Percentiles rank a stretch among this genome's conserved stretches.
Conservation (phyloP, 352 stramenopile genomes). For the Phytophthora rubi region DNA sequence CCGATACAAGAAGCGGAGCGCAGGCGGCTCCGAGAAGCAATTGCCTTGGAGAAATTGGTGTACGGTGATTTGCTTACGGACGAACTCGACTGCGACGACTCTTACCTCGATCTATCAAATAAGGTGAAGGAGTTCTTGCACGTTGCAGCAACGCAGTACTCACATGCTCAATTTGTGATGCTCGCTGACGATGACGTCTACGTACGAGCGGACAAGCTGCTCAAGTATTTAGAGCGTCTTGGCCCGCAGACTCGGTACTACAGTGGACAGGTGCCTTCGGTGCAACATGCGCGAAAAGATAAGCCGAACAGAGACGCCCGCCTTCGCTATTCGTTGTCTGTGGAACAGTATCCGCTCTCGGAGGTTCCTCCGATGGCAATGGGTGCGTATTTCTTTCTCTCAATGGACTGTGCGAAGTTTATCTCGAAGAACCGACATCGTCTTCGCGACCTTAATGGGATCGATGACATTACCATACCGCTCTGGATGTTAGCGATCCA, state of each 20-base stretch:
- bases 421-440: conserved; percentile 40
- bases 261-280: conserved; percentile 6
- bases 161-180: conserved; percentile 41
- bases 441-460: conserved; percentile 32
- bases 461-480: conserved; percentile 64
- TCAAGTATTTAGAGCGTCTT: neutral
- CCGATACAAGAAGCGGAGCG: neutral
- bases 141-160: conserved; percentile 25
- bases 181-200: conserved; percentile 59
- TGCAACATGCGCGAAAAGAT: conserved; percentile 13
- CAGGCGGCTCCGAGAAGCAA: conserved; percentile 7
- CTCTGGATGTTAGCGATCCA: conserved; percentile 62
- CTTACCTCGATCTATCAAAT: conserved; percentile 48
- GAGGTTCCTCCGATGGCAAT: conserved; percentile 45
- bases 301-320: conserved; percentile 24
- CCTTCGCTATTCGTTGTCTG: conserved; percentile 34
- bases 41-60: conserved; percentile 39
- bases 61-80: conserved; percentile 50
- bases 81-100: conserved; percentile 51
- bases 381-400: conserved; percentile 50
- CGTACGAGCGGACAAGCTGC: conserved; percentile 32
- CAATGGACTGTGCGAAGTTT: conserved; percentile 47
- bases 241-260: conserved; percentile 23
- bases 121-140: conserved; percentile 63
- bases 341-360: conserved; percentile 32